phyloP scores from a whole-genome alignment of 2,329 filamentous ascomycete genomes.

The Diaporthe capsici region DNA sequence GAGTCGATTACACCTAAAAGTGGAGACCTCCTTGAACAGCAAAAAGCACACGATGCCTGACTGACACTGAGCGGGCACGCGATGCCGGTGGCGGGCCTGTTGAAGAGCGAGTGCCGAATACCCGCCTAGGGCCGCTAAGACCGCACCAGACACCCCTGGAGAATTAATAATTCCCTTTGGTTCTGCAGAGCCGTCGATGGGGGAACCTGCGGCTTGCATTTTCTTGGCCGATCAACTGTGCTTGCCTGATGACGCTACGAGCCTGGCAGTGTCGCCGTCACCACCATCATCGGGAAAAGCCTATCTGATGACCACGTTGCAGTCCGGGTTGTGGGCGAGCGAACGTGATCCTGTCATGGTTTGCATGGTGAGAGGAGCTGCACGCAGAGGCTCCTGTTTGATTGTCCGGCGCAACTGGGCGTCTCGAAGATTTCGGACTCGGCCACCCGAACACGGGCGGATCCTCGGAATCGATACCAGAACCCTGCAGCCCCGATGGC shows the following conservation, averaged over 20 bases:
- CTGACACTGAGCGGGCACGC: constrained; percentile 1
- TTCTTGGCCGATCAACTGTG: constrained; percentile 16
- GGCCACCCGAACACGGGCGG: not conserved
- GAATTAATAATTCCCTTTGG: constrained; percentile 10
- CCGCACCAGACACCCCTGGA: constrained; percentile 10
- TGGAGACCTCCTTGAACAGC: constrained; percentile 18
- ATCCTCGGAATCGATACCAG: not conserved
- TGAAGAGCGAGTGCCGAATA: constrained; percentile 27
- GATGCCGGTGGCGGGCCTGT: constrained; percentile 17
- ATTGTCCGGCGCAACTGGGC: not conserved
- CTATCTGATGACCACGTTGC: constrained; percentile 7
- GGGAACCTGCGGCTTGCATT: not conserved
- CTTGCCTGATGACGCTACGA: constrained; percentile 12
- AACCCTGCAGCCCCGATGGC: constrained; percentile 7
- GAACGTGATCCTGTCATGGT: not conserved
- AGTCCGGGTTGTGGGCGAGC: not conserved
- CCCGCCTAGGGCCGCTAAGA: constrained; percentile 9
- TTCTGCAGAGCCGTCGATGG: constrained; percentile 5
- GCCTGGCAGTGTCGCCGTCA: constrained; percentile 7
- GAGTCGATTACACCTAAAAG: constrained; percentile 30
- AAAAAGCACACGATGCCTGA: constrained; percentile 8
- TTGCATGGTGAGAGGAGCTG: not conserved
- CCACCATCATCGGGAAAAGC: constrained; percentile 23
- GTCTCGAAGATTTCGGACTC: constrained; percentile 7
- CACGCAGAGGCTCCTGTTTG: not conserved